Conservation (phyloP, 192 early-diverging fungal genomes). For the Coemansia asiatica region DNA sequence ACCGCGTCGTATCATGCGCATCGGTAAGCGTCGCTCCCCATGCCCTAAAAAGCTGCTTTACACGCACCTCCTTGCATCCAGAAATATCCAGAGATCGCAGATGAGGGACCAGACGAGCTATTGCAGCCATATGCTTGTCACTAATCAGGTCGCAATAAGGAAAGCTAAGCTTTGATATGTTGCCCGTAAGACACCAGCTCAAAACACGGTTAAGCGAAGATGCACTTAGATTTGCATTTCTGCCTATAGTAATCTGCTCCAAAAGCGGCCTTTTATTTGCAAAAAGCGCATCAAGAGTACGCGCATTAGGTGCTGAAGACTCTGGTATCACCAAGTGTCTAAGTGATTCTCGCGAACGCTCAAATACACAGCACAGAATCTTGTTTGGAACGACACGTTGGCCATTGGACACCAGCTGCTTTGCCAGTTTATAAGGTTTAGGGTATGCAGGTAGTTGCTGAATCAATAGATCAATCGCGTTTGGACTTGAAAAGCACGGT, state of each 20-base stretch:
- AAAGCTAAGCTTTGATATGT: conserved; percentile 19
- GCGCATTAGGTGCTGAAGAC: neutral
- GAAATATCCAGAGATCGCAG: conserved; percentile 49
- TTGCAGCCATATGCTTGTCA: conserved; percentile 12
- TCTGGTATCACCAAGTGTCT: conserved; percentile 15
- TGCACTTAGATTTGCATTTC: conserved; percentile 2
- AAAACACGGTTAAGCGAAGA: conserved; percentile 15
- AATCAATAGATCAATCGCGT: neutral
- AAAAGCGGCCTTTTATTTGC: conserved; percentile 24
- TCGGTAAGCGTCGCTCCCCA: conserved; percentile 28
- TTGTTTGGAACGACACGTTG: conserved; percentile 15
- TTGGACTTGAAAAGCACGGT: conserved; percentile 1
- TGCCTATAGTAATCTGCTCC: conserved; percentile 7
- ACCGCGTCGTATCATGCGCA: conserved; percentile 14
- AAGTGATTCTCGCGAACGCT: conserved; percentile 19
- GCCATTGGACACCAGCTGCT: neutral
- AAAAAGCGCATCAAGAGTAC: conserved; percentile 20
- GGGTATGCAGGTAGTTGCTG: conserved; percentile 33
- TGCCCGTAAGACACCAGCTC: conserved; percentile 14
- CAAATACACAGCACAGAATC: conserved; percentile 23
- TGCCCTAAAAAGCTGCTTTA: conserved; percentile 31
- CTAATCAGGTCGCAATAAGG: conserved; percentile 25
- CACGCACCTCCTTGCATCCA: conserved; percentile 29
- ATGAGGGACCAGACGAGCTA: conserved; percentile 15
- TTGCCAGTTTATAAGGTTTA: conserved; percentile 11